Percentiles rank a stretch among this genome's conserved stretches.
Conservation (phyloP, 2,329 filamentous ascomycete species). For the Sporothrix pseudoabietina region DNA sequence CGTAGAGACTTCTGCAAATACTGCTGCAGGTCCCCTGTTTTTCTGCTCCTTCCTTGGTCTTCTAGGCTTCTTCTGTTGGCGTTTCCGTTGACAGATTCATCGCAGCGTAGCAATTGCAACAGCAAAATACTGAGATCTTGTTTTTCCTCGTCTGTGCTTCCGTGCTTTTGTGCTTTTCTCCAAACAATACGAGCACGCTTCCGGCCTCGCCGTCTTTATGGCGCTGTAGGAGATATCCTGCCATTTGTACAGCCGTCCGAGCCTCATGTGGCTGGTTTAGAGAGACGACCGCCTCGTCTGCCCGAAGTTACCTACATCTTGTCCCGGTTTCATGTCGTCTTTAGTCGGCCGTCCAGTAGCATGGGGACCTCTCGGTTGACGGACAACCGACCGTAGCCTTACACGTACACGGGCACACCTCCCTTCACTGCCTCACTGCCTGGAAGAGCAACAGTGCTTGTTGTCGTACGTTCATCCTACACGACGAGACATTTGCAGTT, state of each 20-base stretch:
- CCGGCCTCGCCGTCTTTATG: background rate
- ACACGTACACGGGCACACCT: background rate
- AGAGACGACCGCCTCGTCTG: background rate
- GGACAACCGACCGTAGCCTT: background rate
- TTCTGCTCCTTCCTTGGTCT: background rate
- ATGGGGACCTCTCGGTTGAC: background rate
- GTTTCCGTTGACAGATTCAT: background rate
- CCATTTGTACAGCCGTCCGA: background rate
- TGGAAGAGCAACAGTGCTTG: background rate
- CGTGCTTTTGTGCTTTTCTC: background rate
- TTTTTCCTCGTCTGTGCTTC: background rate
- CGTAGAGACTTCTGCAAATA: background rate
- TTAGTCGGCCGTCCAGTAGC: background rate
- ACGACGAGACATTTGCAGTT: constrained; percentile 20
- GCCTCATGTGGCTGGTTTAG: background rate
- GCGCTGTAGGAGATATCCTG: background rate
- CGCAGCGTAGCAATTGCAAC: constrained; percentile 19
- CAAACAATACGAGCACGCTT: background rate
- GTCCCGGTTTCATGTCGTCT: constrained; percentile 2
- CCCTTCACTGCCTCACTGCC: background rate
- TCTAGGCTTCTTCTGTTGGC: background rate
- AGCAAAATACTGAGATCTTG: background rate
- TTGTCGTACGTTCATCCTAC: constrained; percentile 11
- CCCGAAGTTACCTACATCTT: background rate
- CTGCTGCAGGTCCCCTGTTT: background rate